These are phyloP conservation scores for Hypoxylon sp. DNA, from an alignment of 2,329 filamentous ascomycete genomes.

Conservation along the genomic window DNA sequence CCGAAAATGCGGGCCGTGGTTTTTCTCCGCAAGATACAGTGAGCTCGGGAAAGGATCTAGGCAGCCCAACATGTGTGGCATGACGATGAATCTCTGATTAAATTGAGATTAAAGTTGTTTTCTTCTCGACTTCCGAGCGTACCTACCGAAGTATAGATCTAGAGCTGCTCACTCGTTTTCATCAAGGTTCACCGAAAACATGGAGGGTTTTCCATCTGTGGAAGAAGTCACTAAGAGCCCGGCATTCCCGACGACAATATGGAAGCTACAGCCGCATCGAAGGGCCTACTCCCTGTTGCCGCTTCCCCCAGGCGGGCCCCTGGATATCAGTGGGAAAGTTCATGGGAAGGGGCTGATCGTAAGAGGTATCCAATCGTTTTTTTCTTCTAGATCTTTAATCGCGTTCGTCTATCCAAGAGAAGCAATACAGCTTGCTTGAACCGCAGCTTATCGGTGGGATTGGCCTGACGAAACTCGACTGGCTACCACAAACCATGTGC, in stretches of 20 bases:
- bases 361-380: slow-evolving; percentile 51
- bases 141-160: too few relatives aligned
- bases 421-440: neutral
- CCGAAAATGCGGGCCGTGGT: neutral
- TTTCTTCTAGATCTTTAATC: too few relatives aligned
- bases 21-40: neutral
- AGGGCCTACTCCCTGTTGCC: slow-evolving; percentile 73
- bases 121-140: neutral
- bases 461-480: slow-evolving; percentile 73
- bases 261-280: slow-evolving; percentile 74
- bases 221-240: slow-evolving; percentile 62
- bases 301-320: slow-evolving; percentile 75
- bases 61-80: neutral
- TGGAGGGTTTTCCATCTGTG: slow-evolving; percentile 41
- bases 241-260: slow-evolving; percentile 73
- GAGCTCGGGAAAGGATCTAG: neutral
- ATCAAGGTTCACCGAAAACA: neutral
- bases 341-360: slow-evolving; percentile 82
- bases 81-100: too few relatives aligned
- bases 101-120: too few relatives aligned
- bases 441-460: slow-evolving; percentile 83
- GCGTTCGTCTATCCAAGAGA: too few relatives aligned
- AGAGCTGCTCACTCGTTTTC: neutral
- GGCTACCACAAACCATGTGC: slow-evolving; percentile 85
- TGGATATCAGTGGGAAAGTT: slow-evolving; percentile 82